Evolutionary conservation across 305 asterid genomes (phyloP).

Genomic region (Solanum aculeatissimum): DNA sequence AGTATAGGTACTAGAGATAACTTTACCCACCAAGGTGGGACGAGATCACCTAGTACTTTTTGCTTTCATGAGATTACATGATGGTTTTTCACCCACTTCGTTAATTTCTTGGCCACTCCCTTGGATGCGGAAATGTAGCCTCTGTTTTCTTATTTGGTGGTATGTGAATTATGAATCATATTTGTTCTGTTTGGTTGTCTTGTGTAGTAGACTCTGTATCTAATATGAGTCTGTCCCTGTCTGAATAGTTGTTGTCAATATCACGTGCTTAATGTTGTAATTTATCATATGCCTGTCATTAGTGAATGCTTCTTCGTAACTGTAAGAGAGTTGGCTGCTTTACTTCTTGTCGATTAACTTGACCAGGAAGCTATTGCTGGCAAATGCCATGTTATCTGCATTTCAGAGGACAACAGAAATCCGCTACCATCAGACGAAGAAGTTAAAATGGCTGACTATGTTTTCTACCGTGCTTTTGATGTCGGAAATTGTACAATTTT

Average conservation of each 20-base stretch:
- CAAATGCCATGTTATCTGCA: slow-evolving; percentile 77
- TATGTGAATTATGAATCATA: not conserved
- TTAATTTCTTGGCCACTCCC: not conserved
- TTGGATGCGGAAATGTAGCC: not conserved
- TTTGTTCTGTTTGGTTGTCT: not conserved
- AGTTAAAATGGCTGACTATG: slow-evolving; percentile 51
- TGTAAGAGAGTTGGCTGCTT: slow-evolving; percentile 7
- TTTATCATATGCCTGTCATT: not conserved
- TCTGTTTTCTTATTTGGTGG: not conserved
- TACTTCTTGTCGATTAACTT: slow-evolving; percentile 5
- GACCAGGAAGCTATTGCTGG: slow-evolving; percentile 87
- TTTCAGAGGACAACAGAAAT: slow-evolving; percentile 61
- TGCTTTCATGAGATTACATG: not conserved
- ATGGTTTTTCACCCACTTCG: not conserved
- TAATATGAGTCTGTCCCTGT: not conserved
- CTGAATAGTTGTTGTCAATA: not conserved
- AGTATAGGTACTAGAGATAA: not conserved
- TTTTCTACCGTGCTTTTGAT: slow-evolving; percentile 71
- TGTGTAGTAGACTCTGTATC: not conserved
- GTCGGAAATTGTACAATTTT: slow-evolving; percentile 40
- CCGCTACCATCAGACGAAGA: slow-evolving; percentile 68
- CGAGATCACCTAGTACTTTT: not conserved
- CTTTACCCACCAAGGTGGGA: not conserved
- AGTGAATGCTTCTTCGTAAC: not conserved
- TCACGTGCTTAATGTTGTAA: not conserved